Base-by-base conservation (phyloP, 2,329 filamentous ascomycete species). In the Diaporthe vaccinii region DNA sequence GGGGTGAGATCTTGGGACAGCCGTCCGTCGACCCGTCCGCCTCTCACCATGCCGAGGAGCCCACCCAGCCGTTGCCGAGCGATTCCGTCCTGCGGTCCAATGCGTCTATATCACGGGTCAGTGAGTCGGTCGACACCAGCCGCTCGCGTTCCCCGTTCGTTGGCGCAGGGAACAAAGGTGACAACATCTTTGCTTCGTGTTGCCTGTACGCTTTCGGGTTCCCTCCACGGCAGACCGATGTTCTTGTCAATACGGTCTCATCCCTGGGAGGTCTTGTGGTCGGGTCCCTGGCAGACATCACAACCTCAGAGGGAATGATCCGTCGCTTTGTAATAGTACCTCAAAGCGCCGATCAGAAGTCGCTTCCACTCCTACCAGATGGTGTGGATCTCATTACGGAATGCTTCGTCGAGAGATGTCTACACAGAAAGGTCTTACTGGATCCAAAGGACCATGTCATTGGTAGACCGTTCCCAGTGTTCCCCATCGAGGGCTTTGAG, bases 331-430 rank as follows among this genome's bases (percentile, higher is more conserved):
- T 91, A 44, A 84, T 91, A 58, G 89, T 92, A 1, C 89, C 90
- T 2, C 90, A 91, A 76, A 81, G 79, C 10, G 88, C 88, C 0
- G 84, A 85, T 20, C 84, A 87, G 1, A 83, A 86, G 1, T 84
- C 85, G 0, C 87, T 88, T 61, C 89, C 86, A 2, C 41, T 59
- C 1, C 77, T 84, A 5, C 83, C 83, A 6, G 82, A 85, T 62
- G 85, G 83, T 39, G 80, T 90, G 10, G 82, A 87, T 69, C 82
- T 89, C 58, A 92, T 98, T 44, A 98, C 95, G 15, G 95, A 98
- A 81, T 97, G 97, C 88, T 99, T 96, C 90, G 89, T 99, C 71
- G 97, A 99, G 84, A 91, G 92, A 65, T 98, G 96, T 82, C 86
- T 99, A 53, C 92, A 96, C 81, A 91, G 91, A 77, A 97, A 94